These are phyloP conservation scores for Fusarium domesticum DNA, from an alignment of 2,329 filamentous ascomycete species.

Conservation along the genomic window DNA sequence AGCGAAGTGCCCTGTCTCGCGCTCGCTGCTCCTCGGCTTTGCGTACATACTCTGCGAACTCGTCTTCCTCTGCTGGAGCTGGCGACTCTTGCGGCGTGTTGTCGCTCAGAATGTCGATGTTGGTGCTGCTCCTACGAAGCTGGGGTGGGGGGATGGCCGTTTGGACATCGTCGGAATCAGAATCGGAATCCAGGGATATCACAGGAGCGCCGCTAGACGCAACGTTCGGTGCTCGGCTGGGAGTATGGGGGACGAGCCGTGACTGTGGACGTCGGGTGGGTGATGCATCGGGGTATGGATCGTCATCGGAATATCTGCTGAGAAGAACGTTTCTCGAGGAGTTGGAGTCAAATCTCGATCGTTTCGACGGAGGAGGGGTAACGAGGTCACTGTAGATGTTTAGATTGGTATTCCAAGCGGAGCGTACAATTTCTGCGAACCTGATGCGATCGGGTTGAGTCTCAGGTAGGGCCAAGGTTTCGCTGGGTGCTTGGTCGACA, in stretches of 20 bases:
- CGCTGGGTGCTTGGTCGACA: background rate
- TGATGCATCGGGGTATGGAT: conserved; percentile 19
- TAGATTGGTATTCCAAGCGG: conserved; percentile 12
- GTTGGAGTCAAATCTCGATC: conserved; percentile 29
- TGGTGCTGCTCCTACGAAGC: conserved; percentile 2
- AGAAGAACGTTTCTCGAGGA: conserved; percentile 18
- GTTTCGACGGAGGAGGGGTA: conserved; percentile 41
- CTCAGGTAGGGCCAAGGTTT: conserved; percentile 5
- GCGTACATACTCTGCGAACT: conserved; percentile 46
- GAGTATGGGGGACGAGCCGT: conserved; percentile 4
- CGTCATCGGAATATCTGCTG: conserved; percentile 11
- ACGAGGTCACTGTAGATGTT: conserved; percentile 30
- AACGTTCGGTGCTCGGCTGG: conserved; percentile 5
- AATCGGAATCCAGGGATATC: conserved; percentile 35
- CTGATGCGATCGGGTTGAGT: conserved; percentile 15
- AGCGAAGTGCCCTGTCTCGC: conserved; percentile 23
- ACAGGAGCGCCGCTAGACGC: conserved; percentile 15
- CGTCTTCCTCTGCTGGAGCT: conserved; percentile 34
- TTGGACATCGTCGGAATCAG: conserved; percentile 20
- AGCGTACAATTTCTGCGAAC: conserved; percentile 14
- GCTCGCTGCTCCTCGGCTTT: conserved; percentile 38
- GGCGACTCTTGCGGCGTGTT: conserved; percentile 4
- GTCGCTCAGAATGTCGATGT: conserved; percentile 16
- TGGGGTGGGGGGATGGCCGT: background rate
- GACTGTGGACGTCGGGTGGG: conserved; percentile 20